A percentile compares a stretch with the other conserved stretches of the same genome.
phyloP scores from a whole-genome alignment of 495 filamentous ascomycete genomes.

The Lasiosphaeris hirsuta region DNA sequence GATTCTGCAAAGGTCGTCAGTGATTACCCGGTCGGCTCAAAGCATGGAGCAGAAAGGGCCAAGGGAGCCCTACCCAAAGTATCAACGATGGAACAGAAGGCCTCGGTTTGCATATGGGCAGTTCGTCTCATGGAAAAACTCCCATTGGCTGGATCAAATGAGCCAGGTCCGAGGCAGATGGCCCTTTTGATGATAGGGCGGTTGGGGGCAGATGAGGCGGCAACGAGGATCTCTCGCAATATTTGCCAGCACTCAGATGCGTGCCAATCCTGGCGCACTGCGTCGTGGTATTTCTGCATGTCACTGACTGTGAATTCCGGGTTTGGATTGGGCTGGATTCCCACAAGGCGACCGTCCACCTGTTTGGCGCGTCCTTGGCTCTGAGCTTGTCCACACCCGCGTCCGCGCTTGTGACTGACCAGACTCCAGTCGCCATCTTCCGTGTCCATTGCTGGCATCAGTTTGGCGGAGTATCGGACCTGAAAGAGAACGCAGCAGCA shows the following conservation, averaged over 20 bases:
- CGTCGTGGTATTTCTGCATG: constrained; percentile 22
- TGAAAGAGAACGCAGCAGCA: not conserved
- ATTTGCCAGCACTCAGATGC: constrained; percentile 21
- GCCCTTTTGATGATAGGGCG: constrained; percentile 31
- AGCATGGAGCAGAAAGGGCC: too few species aligned
- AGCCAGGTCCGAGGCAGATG: constrained; percentile 44
- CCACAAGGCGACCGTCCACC: not conserved
- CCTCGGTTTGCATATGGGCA: constrained; percentile 57
- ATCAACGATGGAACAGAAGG: constrained; percentile 52
- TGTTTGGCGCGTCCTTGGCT: not conserved
- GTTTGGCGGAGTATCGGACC: not conserved
- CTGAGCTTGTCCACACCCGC: constrained; percentile 10
- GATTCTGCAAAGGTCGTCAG: constrained; percentile 19
- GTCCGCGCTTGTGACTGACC: constrained; percentile 28
- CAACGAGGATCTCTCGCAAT: constrained; percentile 10
- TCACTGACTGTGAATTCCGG: constrained; percentile 25
- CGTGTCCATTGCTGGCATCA: constrained; percentile 12
- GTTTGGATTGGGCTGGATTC: constrained; percentile 25
- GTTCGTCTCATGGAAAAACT: constrained; percentile 28
- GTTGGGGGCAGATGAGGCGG: constrained; percentile 6
- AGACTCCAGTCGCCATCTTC: constrained; percentile 24
- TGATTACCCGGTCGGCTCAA: not conserved
- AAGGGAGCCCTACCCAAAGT: constrained; percentile 31
- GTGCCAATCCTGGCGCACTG: constrained; percentile 15
- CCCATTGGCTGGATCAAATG: constrained; percentile 41